Evolutionary conservation across 352 stramenopile species (phyloP), one percentile per base, ranked within the genome.

Genomic region (Globisporangium abappressorium): DNA sequence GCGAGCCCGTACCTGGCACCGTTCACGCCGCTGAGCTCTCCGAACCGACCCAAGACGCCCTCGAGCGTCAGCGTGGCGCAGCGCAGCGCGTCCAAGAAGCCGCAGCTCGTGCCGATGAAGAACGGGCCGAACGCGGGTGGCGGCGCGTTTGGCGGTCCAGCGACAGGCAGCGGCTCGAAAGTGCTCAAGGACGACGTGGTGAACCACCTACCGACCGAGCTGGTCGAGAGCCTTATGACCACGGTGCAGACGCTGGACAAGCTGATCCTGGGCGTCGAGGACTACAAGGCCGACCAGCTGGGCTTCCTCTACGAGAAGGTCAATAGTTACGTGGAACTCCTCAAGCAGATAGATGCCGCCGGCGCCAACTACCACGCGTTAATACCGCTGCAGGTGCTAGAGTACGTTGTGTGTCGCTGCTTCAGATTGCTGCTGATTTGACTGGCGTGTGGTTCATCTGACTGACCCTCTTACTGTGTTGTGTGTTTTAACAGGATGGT

Each of bases 241-340:
- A 79, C 83, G n/a, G 75, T 90, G 53, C 71, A 85, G 67, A 90
- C 81, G 46, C 72, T 92, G 34, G 84, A 92, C 64, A 85, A 90
- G 64, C 69, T 92, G 28, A 73, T 86, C 15, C 57, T 84, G 33
- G 74, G 79, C 2, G 81, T 89, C 24, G 77, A 87, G 47, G 80
- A 87, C 59, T 90, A 85, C 68, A 80, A 81, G 24, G 65, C 80
- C 28, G 77, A 92, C 28, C 84, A 92, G 64, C 63, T 90, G 24
- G 74, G 78, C 24, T 87, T 87, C 54, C 64, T 92, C 5, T 75
- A 72, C 38, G 81, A 89, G 61, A 87, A 88, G 57, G 81, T 78
- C 12, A 73, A 82, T 58, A 71, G 67, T 12, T 92, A 92, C 58
- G 81, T 90, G 47, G 81, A 89, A 36, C 72, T 92, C 26, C 69